Evolutionary conservation across 2,329 filamentous ascomycete species (phyloP).

Genomic region (Coniochaeta sp.): DNA sequence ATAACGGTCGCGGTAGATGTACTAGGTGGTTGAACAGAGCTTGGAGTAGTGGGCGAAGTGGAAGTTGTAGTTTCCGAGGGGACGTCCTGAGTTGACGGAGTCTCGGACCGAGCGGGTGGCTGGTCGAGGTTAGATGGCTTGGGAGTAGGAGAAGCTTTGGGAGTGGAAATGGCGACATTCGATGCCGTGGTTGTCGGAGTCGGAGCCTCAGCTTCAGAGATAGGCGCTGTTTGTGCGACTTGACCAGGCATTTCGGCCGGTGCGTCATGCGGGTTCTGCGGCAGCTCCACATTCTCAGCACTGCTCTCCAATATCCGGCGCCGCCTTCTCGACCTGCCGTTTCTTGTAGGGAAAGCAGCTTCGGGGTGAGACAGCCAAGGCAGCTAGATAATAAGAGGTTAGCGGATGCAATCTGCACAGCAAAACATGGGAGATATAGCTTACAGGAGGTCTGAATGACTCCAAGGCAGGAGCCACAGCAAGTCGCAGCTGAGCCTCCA

Average conservation of each 20-base stretch:
- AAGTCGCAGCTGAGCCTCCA: constrained; percentile 12
- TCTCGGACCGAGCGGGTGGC: constrained; percentile 17
- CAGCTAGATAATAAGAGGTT: constrained; percentile 29
- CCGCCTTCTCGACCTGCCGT: constrained; percentile 33
- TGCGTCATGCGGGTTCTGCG: constrained; percentile 9
- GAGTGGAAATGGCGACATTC: constrained; percentile 9
- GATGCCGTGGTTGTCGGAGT: constrained; percentile 9
- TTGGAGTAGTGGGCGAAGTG: constrained; percentile 27
- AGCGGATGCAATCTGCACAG: neutral
- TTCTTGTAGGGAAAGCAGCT: constrained; percentile 38
- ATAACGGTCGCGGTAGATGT: constrained; percentile 11
- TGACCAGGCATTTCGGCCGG: neutral
- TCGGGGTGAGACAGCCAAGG: constrained; percentile 51
- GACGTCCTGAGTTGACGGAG: constrained; percentile 21
- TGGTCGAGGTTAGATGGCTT: constrained; percentile 7
- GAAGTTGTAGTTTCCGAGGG: constrained; percentile 23
- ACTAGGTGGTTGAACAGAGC: constrained; percentile 18
- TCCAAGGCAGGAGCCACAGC: constrained; percentile 8
- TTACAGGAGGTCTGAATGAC: constrained; percentile 44
- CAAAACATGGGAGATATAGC: constrained; percentile 16
- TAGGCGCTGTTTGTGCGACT: constrained; percentile 15
- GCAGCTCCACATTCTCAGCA: constrained; percentile 32
- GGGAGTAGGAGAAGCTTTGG: constrained; percentile 8
- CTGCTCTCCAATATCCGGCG: constrained; percentile 25
- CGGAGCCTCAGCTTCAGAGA: constrained; percentile 15